Evolutionary conservation across 2,329 filamentous ascomycete species (phyloP).

Genomic region (Penicillium janthinellum): DNA sequence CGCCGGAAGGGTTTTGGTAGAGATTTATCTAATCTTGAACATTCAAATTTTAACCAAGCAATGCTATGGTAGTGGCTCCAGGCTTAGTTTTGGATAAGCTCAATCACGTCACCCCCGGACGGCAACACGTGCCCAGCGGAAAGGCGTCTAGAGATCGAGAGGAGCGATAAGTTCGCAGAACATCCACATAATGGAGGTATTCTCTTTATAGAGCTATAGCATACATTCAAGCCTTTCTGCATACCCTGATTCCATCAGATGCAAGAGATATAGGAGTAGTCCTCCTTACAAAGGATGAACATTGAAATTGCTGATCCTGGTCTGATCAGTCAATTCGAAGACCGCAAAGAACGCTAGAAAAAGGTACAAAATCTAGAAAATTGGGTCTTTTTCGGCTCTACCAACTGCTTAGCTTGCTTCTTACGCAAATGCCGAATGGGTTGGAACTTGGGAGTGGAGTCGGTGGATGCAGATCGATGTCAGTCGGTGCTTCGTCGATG

Average conservation of each 20-base stretch:
- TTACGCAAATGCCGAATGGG: neutral
- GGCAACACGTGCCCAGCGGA: neutral
- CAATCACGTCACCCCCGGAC: constrained; percentile 5
- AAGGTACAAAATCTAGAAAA: neutral
- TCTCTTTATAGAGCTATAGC: too few species aligned
- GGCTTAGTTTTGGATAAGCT: neutral
- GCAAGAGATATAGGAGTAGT: neutral
- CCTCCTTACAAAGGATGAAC: neutral
- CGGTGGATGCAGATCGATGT: neutral
- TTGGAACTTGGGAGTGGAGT: neutral
- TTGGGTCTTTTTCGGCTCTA: neutral
- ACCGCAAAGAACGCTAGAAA: neutral
- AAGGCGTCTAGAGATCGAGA: too few species aligned
- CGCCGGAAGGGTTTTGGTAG: neutral
- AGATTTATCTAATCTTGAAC: neutral
- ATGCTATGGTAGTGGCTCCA: neutral
- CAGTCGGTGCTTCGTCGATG: neutral
- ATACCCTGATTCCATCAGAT: too few species aligned
- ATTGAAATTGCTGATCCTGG: neutral
- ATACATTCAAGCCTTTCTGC: too few species aligned
- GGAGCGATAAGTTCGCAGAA: too few species aligned
- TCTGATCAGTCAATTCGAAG: neutral
- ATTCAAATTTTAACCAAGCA: neutral
- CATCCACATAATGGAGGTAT: too few species aligned
- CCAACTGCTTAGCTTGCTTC: neutral